Evolutionary conservation across 345 rosid genomes (phyloP), one percentile per base, ranked within the genome.

Genomic region (Eucalyptus cloeziana): DNA sequence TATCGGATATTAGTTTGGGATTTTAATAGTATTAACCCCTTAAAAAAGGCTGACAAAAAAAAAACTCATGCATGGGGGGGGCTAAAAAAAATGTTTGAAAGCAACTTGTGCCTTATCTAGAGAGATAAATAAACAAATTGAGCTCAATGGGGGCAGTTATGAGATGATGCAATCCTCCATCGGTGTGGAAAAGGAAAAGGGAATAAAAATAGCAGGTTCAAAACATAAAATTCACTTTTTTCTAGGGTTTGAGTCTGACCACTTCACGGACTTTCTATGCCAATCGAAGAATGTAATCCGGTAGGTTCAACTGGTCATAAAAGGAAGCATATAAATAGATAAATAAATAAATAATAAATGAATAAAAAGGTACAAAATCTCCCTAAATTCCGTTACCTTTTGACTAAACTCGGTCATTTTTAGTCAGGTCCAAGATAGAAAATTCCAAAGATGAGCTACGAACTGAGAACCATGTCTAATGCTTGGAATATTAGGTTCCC

Each of bases 351-450:
- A 17, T 71, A 37, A 33, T 19, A 10, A 71, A 19, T 17, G 40
- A 69, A 69, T 58, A 30, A 87, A 62, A 56, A 30, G n/a, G 33
- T 31, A 14, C 21, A 43, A 81, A 81, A 45, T 27, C 88, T 88
- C 92, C 92, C 87, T 86, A 51, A 91, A 86, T 86, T 91, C 86
- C 88, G 88, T 79, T 7, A 51, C 56, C 88, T 89, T 91, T 91
- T 89, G 89, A 92, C 92, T 62, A 13, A 33, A 17, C 49, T 86
- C 76, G 30, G 33, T 13, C 76, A 45, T 50, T 88, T 79, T 27
- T 87, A 51, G 80, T 22, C 30, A 44, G 27, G 83, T 83, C 86
- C 89, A 40, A 86, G 33, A 14, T 60, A 49, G 81, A 33, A 88
- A 52, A 69, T 80, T 22, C 8, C 64, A 51, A 88, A 45, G 51